These are phyloP conservation scores for Colletotrichum graminicola DNA, from an alignment of 2,329 filamentous ascomycete species.

Conservation along the genomic window DNA sequence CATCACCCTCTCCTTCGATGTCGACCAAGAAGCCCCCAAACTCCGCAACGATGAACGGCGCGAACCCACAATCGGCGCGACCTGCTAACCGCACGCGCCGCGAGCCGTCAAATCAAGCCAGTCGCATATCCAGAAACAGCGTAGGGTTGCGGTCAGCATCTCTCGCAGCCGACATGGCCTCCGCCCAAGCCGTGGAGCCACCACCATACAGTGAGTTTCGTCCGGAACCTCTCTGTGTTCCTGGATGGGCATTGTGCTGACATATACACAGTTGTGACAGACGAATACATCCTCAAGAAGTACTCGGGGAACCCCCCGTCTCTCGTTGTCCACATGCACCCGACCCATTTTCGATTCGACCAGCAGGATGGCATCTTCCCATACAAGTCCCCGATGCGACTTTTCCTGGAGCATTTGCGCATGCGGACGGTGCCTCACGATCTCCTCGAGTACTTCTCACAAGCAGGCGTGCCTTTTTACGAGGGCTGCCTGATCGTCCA, in stretches of 20 bases:
- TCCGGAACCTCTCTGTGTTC: not conserved
- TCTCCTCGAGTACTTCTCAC: conserved; percentile 81
- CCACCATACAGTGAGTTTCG: conserved; percentile 65
- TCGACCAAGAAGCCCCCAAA: conserved; percentile 67
- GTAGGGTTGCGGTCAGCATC: conserved; percentile 63
- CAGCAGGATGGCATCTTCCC: conserved; percentile 92
- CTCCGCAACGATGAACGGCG: conserved; percentile 56
- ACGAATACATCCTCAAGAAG: conserved; percentile 85
- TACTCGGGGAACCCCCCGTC: conserved; percentile 82
- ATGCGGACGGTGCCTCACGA: conserved; percentile 88
- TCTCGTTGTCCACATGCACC: conserved; percentile 86
- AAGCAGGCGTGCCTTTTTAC: conserved; percentile 83
- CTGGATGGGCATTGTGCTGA: conserved; percentile 40
- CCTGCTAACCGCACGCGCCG: conserved; percentile 70
- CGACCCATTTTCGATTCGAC: conserved; percentile 91
- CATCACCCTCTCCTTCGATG: conserved; percentile 70
- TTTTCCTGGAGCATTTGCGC: conserved; percentile 82
- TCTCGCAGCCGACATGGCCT: conserved; percentile 57
- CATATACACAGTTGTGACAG: conserved; percentile 72
- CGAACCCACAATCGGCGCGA: conserved; percentile 57
- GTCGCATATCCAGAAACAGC: conserved; percentile 65
- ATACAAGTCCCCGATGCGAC: conserved; percentile 92
- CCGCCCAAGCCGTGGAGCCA: conserved; percentile 56
- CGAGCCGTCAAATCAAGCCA: conserved; percentile 63
- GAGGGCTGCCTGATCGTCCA: conserved; percentile 96